Evolutionary conservation across 2,329 filamentous ascomycete species (phyloP).

Genomic region (Tolypocladium album): DNA sequence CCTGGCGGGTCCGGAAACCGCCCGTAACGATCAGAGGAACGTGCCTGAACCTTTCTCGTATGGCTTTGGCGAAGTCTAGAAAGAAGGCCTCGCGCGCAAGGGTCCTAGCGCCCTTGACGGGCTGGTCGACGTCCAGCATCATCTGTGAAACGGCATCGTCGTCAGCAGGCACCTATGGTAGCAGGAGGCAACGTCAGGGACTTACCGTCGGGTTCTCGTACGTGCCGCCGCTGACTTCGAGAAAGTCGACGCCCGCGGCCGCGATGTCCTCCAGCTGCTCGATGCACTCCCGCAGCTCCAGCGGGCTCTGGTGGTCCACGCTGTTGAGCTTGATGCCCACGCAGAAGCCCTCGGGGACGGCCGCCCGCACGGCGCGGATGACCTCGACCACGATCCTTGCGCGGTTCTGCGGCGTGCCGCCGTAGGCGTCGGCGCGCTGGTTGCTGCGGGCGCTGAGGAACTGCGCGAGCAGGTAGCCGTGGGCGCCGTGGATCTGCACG

Average conservation of each 20-base stretch:
- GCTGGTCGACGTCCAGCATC: neutral
- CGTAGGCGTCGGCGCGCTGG: constrained; percentile 41
- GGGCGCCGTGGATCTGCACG: constrained; percentile 35
- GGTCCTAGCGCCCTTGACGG: constrained; percentile 19
- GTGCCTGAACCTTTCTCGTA: constrained; percentile 31
- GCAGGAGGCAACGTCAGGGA: neutral
- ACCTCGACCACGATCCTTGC: constrained; percentile 41
- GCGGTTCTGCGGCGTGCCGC: constrained; percentile 37
- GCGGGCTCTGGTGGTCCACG: constrained; percentile 40
- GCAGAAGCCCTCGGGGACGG: constrained; percentile 28
- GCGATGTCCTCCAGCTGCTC: constrained; percentile 44
- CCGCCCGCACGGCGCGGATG: constrained; percentile 28
- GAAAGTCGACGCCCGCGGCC: constrained; percentile 47
- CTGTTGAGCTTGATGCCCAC: constrained; percentile 47
- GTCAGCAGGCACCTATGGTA: neutral
- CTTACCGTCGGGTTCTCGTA: constrained; percentile 41
- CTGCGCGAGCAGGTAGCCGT: constrained; percentile 47
- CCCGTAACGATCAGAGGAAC: constrained; percentile 48
- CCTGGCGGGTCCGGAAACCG: constrained; percentile 42
- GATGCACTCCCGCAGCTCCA: constrained; percentile 39
- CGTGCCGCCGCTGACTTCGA: constrained; percentile 56
- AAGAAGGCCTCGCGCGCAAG: constrained; percentile 56
- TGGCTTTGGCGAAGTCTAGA: constrained; percentile 49
- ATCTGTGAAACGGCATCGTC: neutral
- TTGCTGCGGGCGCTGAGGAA: constrained; percentile 43